Evolutionary conservation across 495 filamentous ascomycete genomes (phyloP), one percentile per base, ranked within the genome.

Genomic region (Neurospora sp.): DNA sequence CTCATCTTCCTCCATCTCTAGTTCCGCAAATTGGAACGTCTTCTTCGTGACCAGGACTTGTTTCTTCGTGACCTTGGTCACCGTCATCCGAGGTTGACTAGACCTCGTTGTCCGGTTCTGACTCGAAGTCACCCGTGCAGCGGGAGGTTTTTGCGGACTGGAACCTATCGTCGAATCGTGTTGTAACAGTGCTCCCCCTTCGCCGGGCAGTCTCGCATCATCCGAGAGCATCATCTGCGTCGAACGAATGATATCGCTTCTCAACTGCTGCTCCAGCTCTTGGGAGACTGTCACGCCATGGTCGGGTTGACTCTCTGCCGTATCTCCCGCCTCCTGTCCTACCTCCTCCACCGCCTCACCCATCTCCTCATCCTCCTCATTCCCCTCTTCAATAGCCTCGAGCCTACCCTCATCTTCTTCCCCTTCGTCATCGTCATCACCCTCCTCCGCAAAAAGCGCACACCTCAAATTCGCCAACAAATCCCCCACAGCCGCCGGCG

Each of bases 241-340:
- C 54, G 80, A 85, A 71, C 84, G 82, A 37, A 79, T 75, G 10
- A 83, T 83, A 11, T 84, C 85, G 72, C 81, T 84, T 40, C 80
- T 78, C 31, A 88, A 74, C 73, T 88, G 87, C 40, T 81, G 82
- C 20, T 80, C 81, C 11, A 85, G 76, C 71, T 88, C 84, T 73
- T 88, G 84, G 2, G 85, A 87, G 20, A 82, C 77, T 0, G 81
- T 82, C 27, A 74, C 70, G 6, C 73, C 74, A 31, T 69, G 62
- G 4, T 60, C 54, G n/a, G 46, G 39, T 23, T 27, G 42, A 27
- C 71, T 74, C 38, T 41, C 41, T 8, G 60, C 70, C 27, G 39
- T 72, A 35, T 66, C 20, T 2, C 20, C 69, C 7, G 70, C 72
- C n/a, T 42, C 75, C 12, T 39, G 20, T 2, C 20, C 69, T 10